Conservation (phyloP, 2,329 filamentous ascomycete genomes). For the Colletotrichum plurivorum region DNA sequence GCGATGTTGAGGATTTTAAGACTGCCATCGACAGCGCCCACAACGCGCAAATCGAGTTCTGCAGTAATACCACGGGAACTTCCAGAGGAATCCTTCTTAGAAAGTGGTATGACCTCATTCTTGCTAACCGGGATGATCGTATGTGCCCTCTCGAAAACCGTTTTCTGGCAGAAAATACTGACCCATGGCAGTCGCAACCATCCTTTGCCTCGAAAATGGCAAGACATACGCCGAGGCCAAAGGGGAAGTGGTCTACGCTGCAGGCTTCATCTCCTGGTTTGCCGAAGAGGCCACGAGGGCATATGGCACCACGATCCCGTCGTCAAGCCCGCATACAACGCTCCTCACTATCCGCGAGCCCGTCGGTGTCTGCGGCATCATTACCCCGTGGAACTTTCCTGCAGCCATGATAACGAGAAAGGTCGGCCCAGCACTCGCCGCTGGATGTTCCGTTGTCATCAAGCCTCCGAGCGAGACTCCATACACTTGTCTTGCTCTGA, state of each 20-base stretch:
- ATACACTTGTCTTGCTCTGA: conserved; percentile 76
- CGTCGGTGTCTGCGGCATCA: conserved; percentile 76
- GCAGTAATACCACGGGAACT: conserved; percentile 54
- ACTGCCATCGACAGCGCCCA: conserved; percentile 55
- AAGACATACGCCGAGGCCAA: conserved; percentile 68
- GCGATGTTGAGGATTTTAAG: conserved; percentile 45
- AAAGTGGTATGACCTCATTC: conserved; percentile 54
- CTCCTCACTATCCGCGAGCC: conserved; percentile 74
- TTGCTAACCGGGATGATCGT: conserved; percentile 50
- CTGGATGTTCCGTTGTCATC: conserved; percentile 78
- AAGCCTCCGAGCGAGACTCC: conserved; percentile 80
- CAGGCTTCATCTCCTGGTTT: conserved; percentile 71
- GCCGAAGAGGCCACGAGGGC: conserved; percentile 63
- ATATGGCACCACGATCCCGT: conserved; percentile 66
- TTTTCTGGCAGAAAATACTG: not conserved
- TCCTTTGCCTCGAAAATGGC: conserved; percentile 65
- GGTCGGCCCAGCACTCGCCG: conserved; percentile 69
- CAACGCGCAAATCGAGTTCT: conserved; percentile 52
- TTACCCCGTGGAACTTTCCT: conserved; percentile 77
- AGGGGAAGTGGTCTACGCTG: conserved; percentile 69
- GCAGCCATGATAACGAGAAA: conserved; percentile 65
- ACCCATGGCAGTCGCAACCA: conserved; percentile 47
- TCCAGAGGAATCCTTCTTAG: conserved; percentile 51
- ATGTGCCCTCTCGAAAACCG: not conserved
- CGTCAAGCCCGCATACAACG: conserved; percentile 67